phyloP scores from a whole-genome alignment of 805 yeast genomes.

The Monosporozyma aquatica region DNA sequence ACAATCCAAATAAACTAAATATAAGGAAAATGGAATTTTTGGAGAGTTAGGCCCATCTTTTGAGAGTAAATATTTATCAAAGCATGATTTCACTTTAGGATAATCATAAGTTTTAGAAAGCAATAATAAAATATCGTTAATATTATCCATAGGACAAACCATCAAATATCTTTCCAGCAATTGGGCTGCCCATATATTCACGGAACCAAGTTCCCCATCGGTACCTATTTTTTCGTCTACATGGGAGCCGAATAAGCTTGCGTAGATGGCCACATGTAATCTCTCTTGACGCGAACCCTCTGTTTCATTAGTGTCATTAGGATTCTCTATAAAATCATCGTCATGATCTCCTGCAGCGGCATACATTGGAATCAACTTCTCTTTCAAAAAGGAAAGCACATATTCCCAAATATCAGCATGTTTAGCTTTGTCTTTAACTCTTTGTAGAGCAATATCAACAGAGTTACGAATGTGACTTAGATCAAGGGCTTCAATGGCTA shows the following conservation, averaged over 20 bases:
- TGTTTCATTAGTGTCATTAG: not conserved
- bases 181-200: slow-evolving; percentile 20
- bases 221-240: not conserved
- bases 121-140: slow-evolving; percentile 6
- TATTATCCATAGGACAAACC: slow-evolving; percentile 14
- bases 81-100: slow-evolving; percentile 8
- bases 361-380: slow-evolving; percentile 12
- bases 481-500: slow-evolving; percentile 34
- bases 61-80: slow-evolving; percentile 9
- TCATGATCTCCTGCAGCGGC: slow-evolving; percentile 1
- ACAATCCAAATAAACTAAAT: slow-evolving; percentile 12
- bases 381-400: slow-evolving; percentile 15
- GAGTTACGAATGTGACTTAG: slow-evolving; percentile 27
- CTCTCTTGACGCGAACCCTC: too few relatives aligned
- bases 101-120: slow-evolving; percentile 17
- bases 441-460: slow-evolving; percentile 17
- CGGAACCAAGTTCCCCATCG: not conserved
- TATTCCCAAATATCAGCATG: slow-evolving; percentile 24
- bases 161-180: slow-evolving; percentile 17
- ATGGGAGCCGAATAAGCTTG: slow-evolving; percentile 5
- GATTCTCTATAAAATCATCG: not conserved
- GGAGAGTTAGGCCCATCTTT: slow-evolving; percentile 5
- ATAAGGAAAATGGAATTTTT: slow-evolving; percentile 8
- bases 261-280: slow-evolving; percentile 8
- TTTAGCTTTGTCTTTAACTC: slow-evolving; percentile 7